Evolutionary conservation across 1,284 basidiomycete genomes (phyloP).

Genomic region (Psilocybe mexicana): DNA sequence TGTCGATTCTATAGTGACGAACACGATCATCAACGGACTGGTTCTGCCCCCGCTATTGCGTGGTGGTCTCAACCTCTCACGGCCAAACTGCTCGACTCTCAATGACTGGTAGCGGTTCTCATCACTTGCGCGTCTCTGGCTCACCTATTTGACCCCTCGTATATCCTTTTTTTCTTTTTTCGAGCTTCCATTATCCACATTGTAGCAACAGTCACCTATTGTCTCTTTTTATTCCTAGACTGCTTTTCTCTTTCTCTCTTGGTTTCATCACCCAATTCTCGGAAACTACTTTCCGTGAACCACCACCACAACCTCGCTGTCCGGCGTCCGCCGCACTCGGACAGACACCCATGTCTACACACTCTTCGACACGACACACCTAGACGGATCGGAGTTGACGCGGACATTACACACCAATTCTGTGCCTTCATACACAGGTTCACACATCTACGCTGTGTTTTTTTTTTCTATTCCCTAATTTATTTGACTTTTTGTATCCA

Average conservation of each 20-base stretch:
- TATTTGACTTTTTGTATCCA: no score
- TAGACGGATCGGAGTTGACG: no score
- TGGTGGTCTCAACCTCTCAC: constrained; percentile 75
- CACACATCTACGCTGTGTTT: no score
- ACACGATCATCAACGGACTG: constrained; percentile 83
- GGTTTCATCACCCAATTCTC: background rate
- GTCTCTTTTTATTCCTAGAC: background rate
- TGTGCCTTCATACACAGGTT: no score
- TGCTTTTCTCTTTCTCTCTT: background rate
- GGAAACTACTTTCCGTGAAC: background rate
- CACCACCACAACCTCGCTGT: no score
- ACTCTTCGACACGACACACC: no score
- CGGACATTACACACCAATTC: no score
- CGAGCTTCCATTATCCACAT: background rate
- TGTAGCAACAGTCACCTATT: background rate
- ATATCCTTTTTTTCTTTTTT: background rate
- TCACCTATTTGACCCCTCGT: background rate
- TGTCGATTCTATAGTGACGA: constrained; percentile 82
- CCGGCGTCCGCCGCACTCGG: no score
- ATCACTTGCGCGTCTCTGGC: background rate
- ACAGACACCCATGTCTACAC: no score
- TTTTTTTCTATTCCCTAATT: no score
- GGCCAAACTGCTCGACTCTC: constrained; percentile 65
- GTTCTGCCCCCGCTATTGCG: constrained; percentile 83
- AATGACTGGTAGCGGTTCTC: constrained; percentile 65